Percentiles rank a stretch among this genome's conserved stretches.
These are phyloP conservation scores for Ustilago esculenta DNA, from an alignment of 1,284 basidiomycete species.

Conservation along the genomic window DNA sequence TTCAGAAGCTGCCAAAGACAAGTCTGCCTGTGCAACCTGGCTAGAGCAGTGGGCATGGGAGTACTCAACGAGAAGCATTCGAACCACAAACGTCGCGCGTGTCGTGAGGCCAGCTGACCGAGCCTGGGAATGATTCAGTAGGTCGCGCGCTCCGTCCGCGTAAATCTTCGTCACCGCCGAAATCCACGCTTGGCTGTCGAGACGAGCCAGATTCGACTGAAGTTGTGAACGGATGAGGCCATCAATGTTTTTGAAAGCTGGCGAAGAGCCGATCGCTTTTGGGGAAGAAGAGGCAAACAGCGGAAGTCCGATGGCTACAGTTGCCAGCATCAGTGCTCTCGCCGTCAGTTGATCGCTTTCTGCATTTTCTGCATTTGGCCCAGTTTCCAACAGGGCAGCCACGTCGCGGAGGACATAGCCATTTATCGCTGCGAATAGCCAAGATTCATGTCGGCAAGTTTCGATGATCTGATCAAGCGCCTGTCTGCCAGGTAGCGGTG, in stretches of 20 bases:
- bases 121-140: slow-evolving; percentile 6
- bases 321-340: slow-evolving; percentile 12
- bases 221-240: not conserved
- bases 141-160: slow-evolving; percentile 13
- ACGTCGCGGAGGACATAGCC: slow-evolving; percentile 16
- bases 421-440: slow-evolving; percentile 28
- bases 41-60: slow-evolving; percentile 3
- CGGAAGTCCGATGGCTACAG: slow-evolving; percentile 21
- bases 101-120: slow-evolving; percentile 1
- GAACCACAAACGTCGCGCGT: slow-evolving; percentile 9
- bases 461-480: slow-evolving; percentile 13
- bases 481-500: slow-evolving; percentile 12
- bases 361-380: not conserved
- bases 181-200: slow-evolving; percentile 6
- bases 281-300: slow-evolving; percentile 1
- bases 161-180: slow-evolving; percentile 7
- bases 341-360: slow-evolving; percentile 14
- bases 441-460: slow-evolving; percentile 5
- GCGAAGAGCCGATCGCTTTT: slow-evolving; percentile 5
- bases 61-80: slow-evolving; percentile 16
- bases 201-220: not conserved
- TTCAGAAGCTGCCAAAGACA: slow-evolving; percentile 13
- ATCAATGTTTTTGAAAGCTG: slow-evolving; percentile 10
- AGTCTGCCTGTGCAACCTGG: slow-evolving; percentile 4
- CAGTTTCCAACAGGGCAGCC: slow-evolving; percentile 3